Percentiles rank a stretch among this genome's conserved stretches.
Conservation (phyloP, 352 stramenopile genomes). For the Pythium biforme region DNA sequence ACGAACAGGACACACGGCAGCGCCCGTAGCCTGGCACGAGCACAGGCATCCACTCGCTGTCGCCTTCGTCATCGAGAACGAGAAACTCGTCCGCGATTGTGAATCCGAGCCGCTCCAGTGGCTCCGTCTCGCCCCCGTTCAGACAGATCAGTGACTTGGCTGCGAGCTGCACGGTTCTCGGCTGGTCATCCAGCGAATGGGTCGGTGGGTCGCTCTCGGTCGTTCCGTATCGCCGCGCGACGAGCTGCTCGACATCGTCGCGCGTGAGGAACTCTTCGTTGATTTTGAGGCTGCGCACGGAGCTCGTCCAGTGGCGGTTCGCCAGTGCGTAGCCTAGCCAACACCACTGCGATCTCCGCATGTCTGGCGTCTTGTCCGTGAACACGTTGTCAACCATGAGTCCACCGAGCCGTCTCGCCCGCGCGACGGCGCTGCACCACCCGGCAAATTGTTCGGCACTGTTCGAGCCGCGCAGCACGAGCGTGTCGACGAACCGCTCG, state of each 20-base stretch:
- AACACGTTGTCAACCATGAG: conserved; percentile 1
- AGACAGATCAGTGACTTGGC: conserved; percentile 1
- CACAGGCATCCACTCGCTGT: neutral
- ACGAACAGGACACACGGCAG: neutral
- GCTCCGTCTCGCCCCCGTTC: neutral
- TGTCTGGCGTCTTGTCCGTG: conserved; percentile 1
- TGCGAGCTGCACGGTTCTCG: neutral
- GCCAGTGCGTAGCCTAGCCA: conserved; percentile 8
- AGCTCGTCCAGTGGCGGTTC: conserved; percentile 4
- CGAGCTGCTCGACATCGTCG: neutral
- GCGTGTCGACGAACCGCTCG: conserved; percentile 3
- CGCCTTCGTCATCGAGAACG: neutral
- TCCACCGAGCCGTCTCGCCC: neutral
- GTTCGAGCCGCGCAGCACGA: conserved; percentile 8
- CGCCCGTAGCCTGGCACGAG: conserved; percentile 9
- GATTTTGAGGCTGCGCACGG: conserved; percentile 5
- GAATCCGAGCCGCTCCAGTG: neutral
- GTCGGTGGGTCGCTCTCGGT: neutral
- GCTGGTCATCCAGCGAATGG: neutral
- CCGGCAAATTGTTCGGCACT: neutral
- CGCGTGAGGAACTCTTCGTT: neutral
- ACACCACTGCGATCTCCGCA: neutral
- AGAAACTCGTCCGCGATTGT: conserved; percentile 6
- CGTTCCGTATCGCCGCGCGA: neutral
- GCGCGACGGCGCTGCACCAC: conserved; percentile 7